Evolutionary conservation across 2,329 filamentous ascomycete genomes (phyloP).

Genomic region (Ophiostoma populinum): DNA sequence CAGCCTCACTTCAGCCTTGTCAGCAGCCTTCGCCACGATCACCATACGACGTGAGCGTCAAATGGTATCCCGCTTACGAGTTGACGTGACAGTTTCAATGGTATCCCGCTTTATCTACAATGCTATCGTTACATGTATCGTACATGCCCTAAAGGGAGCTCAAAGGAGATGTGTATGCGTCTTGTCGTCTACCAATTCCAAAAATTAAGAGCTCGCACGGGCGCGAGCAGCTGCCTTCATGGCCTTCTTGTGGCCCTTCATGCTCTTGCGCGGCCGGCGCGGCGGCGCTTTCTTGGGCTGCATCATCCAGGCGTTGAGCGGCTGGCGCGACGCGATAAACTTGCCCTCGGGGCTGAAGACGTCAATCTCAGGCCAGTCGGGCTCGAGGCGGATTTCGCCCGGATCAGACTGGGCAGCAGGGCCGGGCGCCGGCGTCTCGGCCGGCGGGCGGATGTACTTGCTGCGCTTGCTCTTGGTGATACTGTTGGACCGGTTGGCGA

Average conservation of each 20-base stretch:
- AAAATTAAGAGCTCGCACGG: too few species aligned
- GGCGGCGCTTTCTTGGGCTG: constrained; percentile 23
- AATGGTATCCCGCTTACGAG: too few species aligned
- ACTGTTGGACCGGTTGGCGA: background rate
- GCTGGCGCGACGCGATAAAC: constrained; percentile 48
- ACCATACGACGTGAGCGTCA: too few species aligned
- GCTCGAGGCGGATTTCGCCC: background rate
- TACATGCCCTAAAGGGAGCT: too few species aligned
- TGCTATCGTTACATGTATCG: too few species aligned
- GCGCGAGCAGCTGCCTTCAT: background rate
- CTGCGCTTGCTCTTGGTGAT: background rate
- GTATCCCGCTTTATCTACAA: too few species aligned
- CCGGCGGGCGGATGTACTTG: background rate
- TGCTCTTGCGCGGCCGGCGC: constrained; percentile 10
- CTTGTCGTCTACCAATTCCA: too few species aligned
- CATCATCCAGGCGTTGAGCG: constrained; percentile 55
- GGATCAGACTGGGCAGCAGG: background rate
- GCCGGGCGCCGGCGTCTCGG: background rate
- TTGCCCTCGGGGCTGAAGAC: constrained; percentile 75
- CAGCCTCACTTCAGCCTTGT: too few species aligned
- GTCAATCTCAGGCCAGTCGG: constrained; percentile 54
- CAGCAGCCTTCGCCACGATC: too few species aligned
- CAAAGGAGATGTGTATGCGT: too few species aligned
- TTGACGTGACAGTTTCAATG: too few species aligned
- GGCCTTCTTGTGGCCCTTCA: constrained; percentile 13